Percentiles rank a stretch among this genome's conserved stretches.
Evolutionary conservation across 2,329 filamentous ascomycete genomes (phyloP).

Genomic region (Parasarocladium wereldwijsianum): DNA sequence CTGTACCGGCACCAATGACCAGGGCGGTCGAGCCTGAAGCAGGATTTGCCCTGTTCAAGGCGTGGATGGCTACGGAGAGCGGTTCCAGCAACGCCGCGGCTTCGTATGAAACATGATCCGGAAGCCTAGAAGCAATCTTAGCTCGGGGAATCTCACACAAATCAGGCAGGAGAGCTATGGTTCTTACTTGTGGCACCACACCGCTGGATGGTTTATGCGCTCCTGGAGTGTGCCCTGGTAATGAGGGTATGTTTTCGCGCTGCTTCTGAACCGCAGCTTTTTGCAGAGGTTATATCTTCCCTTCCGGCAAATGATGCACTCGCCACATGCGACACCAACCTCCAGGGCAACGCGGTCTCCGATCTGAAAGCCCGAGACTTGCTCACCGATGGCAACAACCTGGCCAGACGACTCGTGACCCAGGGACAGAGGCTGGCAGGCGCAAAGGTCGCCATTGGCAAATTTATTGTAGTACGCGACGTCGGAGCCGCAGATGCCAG

Average conservation of each 20-base stretch:
- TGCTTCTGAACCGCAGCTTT: slow-evolving; percentile 46
- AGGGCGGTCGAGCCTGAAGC: slow-evolving; percentile 39
- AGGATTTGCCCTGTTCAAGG: slow-evolving; percentile 38
- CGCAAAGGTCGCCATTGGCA: slow-evolving; percentile 55
- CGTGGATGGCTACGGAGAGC: slow-evolving; percentile 46
- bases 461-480: slow-evolving; percentile 60
- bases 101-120: slow-evolving; percentile 42
- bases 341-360: slow-evolving; percentile 46
- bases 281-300: slow-evolving; percentile 49
- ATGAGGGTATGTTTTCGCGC: slow-evolving; percentile 47
- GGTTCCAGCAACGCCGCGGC: slow-evolving; percentile 47
- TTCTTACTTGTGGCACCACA: slow-evolving; percentile 47
- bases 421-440: slow-evolving; percentile 48
- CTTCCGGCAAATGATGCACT: slow-evolving; percentile 33
- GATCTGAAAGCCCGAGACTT: slow-evolving; percentile 34
- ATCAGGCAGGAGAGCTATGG: no score
- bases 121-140: slow-evolving; percentile 29
- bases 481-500: slow-evolving; percentile 57
- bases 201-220: slow-evolving; percentile 45
- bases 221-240: slow-evolving; percentile 49
- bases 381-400: slow-evolving; percentile 39
- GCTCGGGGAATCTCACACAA: not conserved
- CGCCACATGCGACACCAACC: slow-evolving; percentile 38
- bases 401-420: slow-evolving; percentile 48
- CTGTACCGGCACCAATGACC: slow-evolving; percentile 50